Conservation (phyloP, 1,284 basidiomycete species). For the Phellopilus nigrolimitatus region DNA sequence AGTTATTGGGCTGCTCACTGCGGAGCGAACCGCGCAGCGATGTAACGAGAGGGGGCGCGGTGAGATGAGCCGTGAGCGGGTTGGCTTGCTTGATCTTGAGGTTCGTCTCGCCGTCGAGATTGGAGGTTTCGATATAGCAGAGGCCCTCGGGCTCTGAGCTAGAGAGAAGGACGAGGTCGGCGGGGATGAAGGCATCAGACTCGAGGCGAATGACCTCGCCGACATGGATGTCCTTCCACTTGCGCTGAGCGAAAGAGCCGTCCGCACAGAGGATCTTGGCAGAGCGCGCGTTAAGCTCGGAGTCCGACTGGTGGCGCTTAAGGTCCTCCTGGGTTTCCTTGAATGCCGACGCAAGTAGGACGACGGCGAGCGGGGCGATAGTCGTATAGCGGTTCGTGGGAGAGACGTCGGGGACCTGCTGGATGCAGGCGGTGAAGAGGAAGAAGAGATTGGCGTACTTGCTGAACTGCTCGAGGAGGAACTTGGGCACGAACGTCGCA, state of each 20-base stretch:
- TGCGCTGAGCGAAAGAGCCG: conserved; percentile 66
- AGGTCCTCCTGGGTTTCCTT: conserved; percentile 97
- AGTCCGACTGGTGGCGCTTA: conserved; percentile 95
- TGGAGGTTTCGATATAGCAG: conserved; percentile 97
- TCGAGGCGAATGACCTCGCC: conserved; percentile 93
- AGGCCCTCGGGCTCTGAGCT: conserved; percentile 96
- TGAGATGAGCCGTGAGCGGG: conserved; percentile 74
- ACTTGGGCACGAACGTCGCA: conserved; percentile 89
- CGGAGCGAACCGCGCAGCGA: conserved; percentile 79
- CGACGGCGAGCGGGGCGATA: conserved; percentile 86
- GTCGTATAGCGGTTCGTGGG: conserved; percentile 96
- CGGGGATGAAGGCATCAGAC: conserved; percentile 93
- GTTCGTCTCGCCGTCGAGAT: conserved; percentile 97
- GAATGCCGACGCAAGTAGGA: conserved; percentile 92
- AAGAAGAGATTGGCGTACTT: conserved; percentile 99
- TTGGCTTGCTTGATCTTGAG: conserved; percentile 98
- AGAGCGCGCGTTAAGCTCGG: conserved; percentile 83
- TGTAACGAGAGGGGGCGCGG: conserved; percentile 71
- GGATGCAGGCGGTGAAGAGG: conserved; percentile 96
- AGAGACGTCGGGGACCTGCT: conserved; percentile 97
- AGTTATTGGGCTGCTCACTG: conserved; percentile 97
- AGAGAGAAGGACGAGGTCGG: conserved; percentile 85
- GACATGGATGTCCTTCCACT: conserved; percentile 88
- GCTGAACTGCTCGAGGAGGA: conserved; percentile 93
- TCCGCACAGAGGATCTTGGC: conserved; percentile 73